Evolutionary conservation across 2,329 filamentous ascomycete species (phyloP), one percentile per base, ranked within the genome.

Genomic region (Clonostachys rosea): DNA sequence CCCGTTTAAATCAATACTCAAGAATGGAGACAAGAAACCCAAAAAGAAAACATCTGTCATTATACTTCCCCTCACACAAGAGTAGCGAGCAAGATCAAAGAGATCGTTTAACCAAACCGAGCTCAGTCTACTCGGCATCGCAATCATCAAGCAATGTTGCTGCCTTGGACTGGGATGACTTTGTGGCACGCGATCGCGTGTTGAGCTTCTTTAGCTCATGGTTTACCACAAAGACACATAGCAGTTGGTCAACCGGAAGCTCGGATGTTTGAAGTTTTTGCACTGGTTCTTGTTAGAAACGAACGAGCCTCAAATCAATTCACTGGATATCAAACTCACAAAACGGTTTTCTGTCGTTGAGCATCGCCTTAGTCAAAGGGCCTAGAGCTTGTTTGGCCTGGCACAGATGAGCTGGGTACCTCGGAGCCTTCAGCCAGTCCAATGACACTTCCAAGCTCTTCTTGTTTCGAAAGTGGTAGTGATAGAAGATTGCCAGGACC

Each of bases 161-260:
- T 11, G 52, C 44, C 49, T 57, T 62, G 24, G 54, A 53, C 45
- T 61, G 63, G 17, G 54, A 51, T 24, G 56, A 49, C 49, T 65
- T 60, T 34, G 58, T 46, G 20, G 54, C 49, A 40, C 65, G 57
- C 52, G 59, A 58, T 33, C 63, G 56, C 40, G 66, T 61, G 42
- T 62, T 65, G 48, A 69, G 59, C 54, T 68, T 69, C 56, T 68
- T 68, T 18, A 68, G 45, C 53, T 69, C 66, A 46, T 69, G 66
- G 45, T 65, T 61, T 17, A 69, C 59, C 34, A 69, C 65, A 40
- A 69, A 56, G 34, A 55, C 54, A 47, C 58, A 59, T 14, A 69
- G 53, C 45, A 67, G 58, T 43, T 56, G 52, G 46, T 68, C 65
- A 44, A 60, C 57, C 30, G 63, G 61, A 41, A 57, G 48, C 30